Evolutionary conservation across 2,329 filamentous ascomycete genomes (phyloP), one percentile per base, ranked within the genome.

Genomic region (Xylaria sp.): DNA sequence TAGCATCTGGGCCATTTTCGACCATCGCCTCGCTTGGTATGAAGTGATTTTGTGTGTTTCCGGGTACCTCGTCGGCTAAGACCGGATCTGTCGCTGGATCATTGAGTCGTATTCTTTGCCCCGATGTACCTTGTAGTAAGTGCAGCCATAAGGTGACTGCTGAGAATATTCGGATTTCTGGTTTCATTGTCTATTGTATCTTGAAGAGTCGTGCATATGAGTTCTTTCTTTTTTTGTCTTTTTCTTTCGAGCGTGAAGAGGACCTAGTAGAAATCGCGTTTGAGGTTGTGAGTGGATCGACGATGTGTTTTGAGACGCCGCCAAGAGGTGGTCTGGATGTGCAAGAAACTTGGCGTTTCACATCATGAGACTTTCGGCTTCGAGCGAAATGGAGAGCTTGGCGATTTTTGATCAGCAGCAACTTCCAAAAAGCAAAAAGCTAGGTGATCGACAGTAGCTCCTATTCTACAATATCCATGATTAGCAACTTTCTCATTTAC

Each of bases 341-440:
- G 61, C 62, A 56, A 66, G n/a, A 39, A 58, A 64, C 75, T 76
- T 75, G 75, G 75, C 73, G 75, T 77, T 77, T 77, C 75, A 76
- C 52, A 33, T 28, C 39, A 52, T 18, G 33, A 10, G 36, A 39
- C 36, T 20, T 55, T 55, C 25, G 25, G 25, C 25, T 25, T 25
- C 25, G 25, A 25, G 25, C 25, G 25, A 25, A 25, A 25, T 25
- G 25, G 25, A 25, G 25, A 25, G 25, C 3, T 25, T 25, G 25
- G 28, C 28, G 28, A 28, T 28, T 28, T 28, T 28, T 28, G 3
- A 28, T 28, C 28, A 28, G 28, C 3, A 28, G 28, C 28, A 28
- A 28, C 28, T 28, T 28, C 28, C 3, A 28, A 5, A 28, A 28
- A 28, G n/a, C 28, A 28, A 28, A 28, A 28, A 28, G 28, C 3